Percentiles rank a stretch among this genome's conserved stretches.
These are phyloP conservation scores for Arachis hypogaea DNA, from an alignment of 306 rosid genomes.

Conservation along the genomic window DNA sequence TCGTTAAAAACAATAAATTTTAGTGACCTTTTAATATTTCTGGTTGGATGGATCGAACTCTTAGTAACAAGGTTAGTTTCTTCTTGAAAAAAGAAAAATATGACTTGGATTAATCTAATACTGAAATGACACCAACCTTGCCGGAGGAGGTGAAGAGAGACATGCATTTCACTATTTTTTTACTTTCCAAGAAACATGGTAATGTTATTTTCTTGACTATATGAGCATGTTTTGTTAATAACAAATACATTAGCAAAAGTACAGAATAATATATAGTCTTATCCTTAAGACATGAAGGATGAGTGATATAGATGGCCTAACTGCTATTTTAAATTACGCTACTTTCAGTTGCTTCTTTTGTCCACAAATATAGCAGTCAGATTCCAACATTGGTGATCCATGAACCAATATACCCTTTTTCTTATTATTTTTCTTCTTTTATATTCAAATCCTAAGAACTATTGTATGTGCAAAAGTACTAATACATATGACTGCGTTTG, in stretches of 20 bases:
- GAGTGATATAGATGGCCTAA: conserved; percentile 38
- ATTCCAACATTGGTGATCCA: conserved; percentile 19
- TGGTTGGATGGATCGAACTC: no score
- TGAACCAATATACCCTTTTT: no score
- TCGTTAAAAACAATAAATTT: no score
- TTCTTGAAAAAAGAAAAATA: no score
- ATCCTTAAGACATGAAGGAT: conserved; percentile 12
- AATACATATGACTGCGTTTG: no score
- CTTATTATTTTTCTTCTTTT: not conserved
- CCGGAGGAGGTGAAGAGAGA: conserved; percentile 1
- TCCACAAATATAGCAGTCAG: conserved; percentile 24
- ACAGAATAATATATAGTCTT: conserved; percentile 6
- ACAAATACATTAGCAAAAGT: not conserved
- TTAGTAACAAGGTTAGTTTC: no score
- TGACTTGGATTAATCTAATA: no score
- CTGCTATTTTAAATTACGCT: conserved; percentile 36
- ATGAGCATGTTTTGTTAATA: conserved; percentile 25
- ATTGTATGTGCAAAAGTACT: not conserved
- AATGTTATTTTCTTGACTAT: conserved; percentile 3
- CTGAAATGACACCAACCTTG: conserved; percentile 1
- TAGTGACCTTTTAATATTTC: no score
- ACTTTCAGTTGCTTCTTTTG: conserved; percentile 37
- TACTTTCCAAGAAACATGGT: conserved; percentile 6
- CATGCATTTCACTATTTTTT: no score
- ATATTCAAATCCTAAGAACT: not conserved